Evolutionary conservation across 805 yeast species (phyloP).

Genomic region (Yamadazyma kitorensis): DNA sequence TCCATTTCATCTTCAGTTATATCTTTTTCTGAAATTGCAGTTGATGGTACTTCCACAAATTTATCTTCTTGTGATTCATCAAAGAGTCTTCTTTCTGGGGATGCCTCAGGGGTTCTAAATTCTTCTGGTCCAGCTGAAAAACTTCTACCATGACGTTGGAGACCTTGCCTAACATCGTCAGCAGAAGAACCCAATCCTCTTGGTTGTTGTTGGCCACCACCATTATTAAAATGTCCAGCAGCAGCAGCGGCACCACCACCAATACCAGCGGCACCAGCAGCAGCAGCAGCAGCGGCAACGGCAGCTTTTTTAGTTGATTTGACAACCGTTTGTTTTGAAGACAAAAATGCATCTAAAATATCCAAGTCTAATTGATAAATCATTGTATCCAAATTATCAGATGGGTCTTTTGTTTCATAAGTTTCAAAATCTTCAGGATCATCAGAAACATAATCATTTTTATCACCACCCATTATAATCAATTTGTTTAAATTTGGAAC

Average conservation of each 20-base stretch:
- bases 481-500: slow-evolving; percentile 64
- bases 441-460: slow-evolving; percentile 59
- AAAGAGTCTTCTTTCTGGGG: slow-evolving; percentile 19
- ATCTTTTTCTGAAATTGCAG: slow-evolving; percentile 18
- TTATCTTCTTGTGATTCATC: slow-evolving; percentile 14
- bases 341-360: slow-evolving; percentile 32
- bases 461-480: slow-evolving; percentile 90
- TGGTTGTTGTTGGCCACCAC: too few relatives aligned
- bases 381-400: slow-evolving; percentile 50
- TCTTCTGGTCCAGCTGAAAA: slow-evolving; percentile 35
- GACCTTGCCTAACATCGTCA: slow-evolving; percentile 4
- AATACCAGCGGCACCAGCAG: slow-evolving; percentile 16
- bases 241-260: slow-evolving; percentile 10
- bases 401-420: slow-evolving; percentile 45
- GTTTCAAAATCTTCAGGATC: slow-evolving; percentile 50
- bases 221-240: slow-evolving; percentile 4
- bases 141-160: slow-evolving; percentile 33
- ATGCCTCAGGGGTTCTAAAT: slow-evolving; percentile 27
- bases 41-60: slow-evolving; percentile 30
- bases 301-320: slow-evolving; percentile 15
- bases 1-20: slow-evolving; percentile 14
- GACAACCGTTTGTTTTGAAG: slow-evolving; percentile 16
- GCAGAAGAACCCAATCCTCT: too few relatives aligned
- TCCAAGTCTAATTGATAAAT: slow-evolving; percentile 62
- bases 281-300: slow-evolving; percentile 19